Base-by-base conservation (phyloP, 2,329 filamentous ascomycete genomes). In the Canariomyces notabilis region DNA sequence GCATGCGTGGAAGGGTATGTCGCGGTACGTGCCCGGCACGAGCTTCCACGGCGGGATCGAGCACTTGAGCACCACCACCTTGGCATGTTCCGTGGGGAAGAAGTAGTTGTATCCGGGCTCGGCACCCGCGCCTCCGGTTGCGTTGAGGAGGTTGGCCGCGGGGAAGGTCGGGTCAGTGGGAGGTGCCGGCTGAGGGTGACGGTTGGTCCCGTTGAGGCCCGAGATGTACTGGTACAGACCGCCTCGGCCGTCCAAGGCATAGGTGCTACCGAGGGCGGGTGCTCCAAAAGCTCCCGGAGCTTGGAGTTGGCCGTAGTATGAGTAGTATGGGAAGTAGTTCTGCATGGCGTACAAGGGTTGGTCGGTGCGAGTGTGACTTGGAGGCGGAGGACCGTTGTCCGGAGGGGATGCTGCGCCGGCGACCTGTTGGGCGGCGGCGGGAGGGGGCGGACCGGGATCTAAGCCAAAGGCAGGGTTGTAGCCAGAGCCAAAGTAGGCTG, bases 21-120 rank as follows among this genome's bases (percentile, higher is more conserved):
- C 59, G 23, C 64, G 67, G 40, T 65, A 69, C 11, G 46, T 23
- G 2, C 41, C 46, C 7, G 62, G 57, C 1, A 63, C 69, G 6
- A 73, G 60, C 52, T 74, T 70, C 79, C 79, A 83, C 0, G 80
- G 80, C 0, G 74, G 67, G 14, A 63, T 56, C 7, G 71, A 70
- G 33, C 44, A 48, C 52, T 73, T 73, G 61, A 84, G 71, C 2
- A 83, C 67, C 54, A 82, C 77, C 6, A 82, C 66, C 52, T 78
- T 81, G 22, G 76, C 78, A 60, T 82, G 76, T 51, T 76, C 69
- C 0, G 65, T 56, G 0, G 77, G 72, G 63, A 82, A 83, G 57
- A 82, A 74, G 62, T 81, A 80, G 64, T 80, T 79, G 66, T 81
- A 83, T 2, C 79, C 80, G 0, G 76, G 77, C 55, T 82, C 79